Conservation (phyloP, 1,139 yeast species). For the Debaryomyces psychrophilus region DNA sequence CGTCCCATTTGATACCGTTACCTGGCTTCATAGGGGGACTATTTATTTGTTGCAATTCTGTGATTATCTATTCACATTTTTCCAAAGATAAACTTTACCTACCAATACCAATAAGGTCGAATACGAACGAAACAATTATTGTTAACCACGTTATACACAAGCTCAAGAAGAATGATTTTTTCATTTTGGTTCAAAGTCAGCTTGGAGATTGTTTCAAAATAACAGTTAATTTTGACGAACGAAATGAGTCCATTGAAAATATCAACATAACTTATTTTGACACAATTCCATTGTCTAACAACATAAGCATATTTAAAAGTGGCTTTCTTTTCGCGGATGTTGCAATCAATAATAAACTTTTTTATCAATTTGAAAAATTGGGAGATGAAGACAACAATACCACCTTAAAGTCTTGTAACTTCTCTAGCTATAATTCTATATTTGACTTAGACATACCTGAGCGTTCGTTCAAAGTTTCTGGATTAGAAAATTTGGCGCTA, state of each 20-base stretch:
- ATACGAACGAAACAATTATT: constrained; percentile 38
- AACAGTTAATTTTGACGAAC: constrained; percentile 44
- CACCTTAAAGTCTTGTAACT: constrained; percentile 22
- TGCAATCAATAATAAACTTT: constrained; percentile 60
- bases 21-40: constrained; percentile 40
- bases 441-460: neutral
- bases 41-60: constrained; percentile 43
- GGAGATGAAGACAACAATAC: constrained; percentile 53
- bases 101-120: constrained; percentile 52
- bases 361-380: constrained; percentile 77
- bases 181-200: constrained; percentile 71
- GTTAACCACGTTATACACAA: constrained; percentile 66
- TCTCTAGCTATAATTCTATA: constrained; percentile 9
- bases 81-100: constrained; percentile 17
- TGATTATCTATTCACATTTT: constrained; percentile 28
- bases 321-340: constrained; percentile 77
- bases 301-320: constrained; percentile 64
- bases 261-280: constrained; percentile 62
- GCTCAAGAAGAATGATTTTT: constrained; percentile 60
- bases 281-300: constrained; percentile 61
- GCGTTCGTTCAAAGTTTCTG: constrained; percentile 26
- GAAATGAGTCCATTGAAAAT: constrained; percentile 46
- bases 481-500: constrained; percentile 59
- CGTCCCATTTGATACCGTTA: constrained; percentile 37
- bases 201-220: constrained; percentile 81